phyloP scores from a whole-genome alignment of 495 filamentous ascomycete species.

The Aspergillus baeticus region DNA sequence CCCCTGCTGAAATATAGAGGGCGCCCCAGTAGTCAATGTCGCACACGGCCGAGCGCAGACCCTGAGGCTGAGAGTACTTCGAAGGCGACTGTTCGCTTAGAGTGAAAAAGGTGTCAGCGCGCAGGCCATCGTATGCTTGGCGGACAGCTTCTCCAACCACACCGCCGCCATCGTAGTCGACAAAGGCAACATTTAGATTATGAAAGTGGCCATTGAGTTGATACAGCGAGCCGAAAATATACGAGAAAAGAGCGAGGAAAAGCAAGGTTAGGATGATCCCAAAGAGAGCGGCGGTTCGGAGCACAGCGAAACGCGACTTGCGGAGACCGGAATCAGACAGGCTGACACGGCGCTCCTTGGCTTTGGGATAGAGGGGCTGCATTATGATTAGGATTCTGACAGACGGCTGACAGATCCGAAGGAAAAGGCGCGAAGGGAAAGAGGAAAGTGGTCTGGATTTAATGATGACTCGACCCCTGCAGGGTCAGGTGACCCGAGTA shows the following conservation, averaged over 20 bases:
- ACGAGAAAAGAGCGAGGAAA: slow-evolving; percentile 35
- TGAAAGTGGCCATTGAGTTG: slow-evolving; percentile 37
- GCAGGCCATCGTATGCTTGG: slow-evolving; percentile 38
- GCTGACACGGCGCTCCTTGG: slow-evolving; percentile 18
- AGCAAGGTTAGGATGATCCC: slow-evolving; percentile 10
- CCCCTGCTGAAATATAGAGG: slow-evolving; percentile 35
- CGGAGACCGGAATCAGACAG: slow-evolving; percentile 24
- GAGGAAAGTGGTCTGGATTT: too few species aligned
- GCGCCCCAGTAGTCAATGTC: slow-evolving; percentile 47
- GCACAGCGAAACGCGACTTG: slow-evolving; percentile 19
- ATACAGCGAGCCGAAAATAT: slow-evolving; percentile 47
- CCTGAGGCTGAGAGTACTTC: slow-evolving; percentile 23
- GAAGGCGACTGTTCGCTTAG: slow-evolving; percentile 30
- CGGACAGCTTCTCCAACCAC: slow-evolving; percentile 41
- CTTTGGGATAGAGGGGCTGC: slow-evolving; percentile 26
- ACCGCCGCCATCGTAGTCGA: slow-evolving; percentile 54
- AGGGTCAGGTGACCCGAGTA: too few species aligned
- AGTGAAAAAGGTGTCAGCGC: slow-evolving; percentile 37
- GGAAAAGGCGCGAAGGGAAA: too few species aligned
- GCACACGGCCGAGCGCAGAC: slow-evolving; percentile 38
- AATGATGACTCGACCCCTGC: too few species aligned
- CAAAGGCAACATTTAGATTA: slow-evolving; percentile 44
- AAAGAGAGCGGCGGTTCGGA: slow-evolving; percentile 20
- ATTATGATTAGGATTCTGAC: too few species aligned
- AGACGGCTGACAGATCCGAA: too few species aligned